A percentile compares a stretch with the other conserved stretches of the same genome.
Conservation (phyloP, 352 stramenopile species). For the Pythium aquatile region DNA sequence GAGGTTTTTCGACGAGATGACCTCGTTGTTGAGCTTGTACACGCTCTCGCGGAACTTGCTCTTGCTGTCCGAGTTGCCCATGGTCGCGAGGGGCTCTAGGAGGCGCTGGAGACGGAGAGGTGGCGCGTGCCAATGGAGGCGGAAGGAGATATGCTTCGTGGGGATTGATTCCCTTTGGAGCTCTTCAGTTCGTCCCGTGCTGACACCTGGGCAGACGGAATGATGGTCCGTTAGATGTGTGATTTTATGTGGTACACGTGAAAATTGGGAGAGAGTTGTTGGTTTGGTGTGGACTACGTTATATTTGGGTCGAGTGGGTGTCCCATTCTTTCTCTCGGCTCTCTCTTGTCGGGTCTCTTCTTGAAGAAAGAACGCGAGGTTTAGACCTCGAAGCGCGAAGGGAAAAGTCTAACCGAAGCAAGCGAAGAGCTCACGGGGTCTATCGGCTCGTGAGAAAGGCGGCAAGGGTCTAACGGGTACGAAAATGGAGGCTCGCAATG, state of each 20-base stretch:
- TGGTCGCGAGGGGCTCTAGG: conserved; percentile 19
- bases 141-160: not conserved
- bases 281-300: conserved; percentile 3
- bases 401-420: not conserved
- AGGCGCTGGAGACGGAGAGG: not conserved
- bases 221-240: conserved; percentile 6
- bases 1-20: conserved; percentile 82
- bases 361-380: conserved; percentile 2
- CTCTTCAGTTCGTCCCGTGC: conserved; percentile 15
- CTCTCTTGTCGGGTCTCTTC: conserved; percentile 2
- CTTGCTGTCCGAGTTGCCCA: conserved; percentile 90
- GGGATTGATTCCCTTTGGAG: not conserved
- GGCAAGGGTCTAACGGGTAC: not conserved
- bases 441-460: conserved; percentile 2
- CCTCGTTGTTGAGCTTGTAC: conserved; percentile 90
- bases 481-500: conserved; percentile 51
- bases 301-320: not conserved
- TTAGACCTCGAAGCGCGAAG: not conserved
- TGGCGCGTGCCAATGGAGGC: not conserved
- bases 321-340: conserved; percentile 4
- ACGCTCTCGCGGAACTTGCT: conserved; percentile 91
- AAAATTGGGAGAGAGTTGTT: no score
- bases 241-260: not conserved
- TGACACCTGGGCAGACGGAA: conserved; percentile 17
- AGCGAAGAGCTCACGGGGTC: not conserved